Percentiles rank a stretch among this genome's conserved stretches.
These are phyloP conservation scores for Arthrobotrys entomopaga DNA, from an alignment of 2,329 filamentous ascomycete genomes.

Conservation along the genomic window DNA sequence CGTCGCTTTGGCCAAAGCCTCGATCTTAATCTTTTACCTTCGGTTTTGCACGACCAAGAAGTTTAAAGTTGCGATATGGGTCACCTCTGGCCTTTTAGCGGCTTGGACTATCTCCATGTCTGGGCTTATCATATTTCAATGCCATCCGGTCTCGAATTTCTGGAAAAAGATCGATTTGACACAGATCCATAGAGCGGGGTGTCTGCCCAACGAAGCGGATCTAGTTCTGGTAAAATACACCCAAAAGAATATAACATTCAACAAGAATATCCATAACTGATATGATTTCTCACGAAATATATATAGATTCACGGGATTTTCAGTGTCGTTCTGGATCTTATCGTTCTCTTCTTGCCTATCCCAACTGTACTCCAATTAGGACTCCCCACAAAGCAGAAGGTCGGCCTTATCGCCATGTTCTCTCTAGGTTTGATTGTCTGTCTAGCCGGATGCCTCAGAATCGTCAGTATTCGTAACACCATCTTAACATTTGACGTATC, in stretches of 20 bases:
- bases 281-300: neutral
- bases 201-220: constrained; percentile 46
- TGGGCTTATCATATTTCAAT: constrained; percentile 53
- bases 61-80: constrained; percentile 47
- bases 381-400: constrained; percentile 49
- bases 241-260: neutral
- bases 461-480: constrained; percentile 44
- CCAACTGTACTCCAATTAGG: constrained; percentile 39
- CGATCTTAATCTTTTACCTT: constrained; percentile 52
- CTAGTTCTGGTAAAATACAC: constrained; percentile 39
- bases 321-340: constrained; percentile 45
- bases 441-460: constrained; percentile 48
- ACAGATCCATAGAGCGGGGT: constrained; percentile 24
- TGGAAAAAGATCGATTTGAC: constrained; percentile 50
- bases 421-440: constrained; percentile 50
- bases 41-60: constrained; percentile 49
- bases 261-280: neutral
- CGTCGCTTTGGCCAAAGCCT: constrained; percentile 47
- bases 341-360: constrained; percentile 47
- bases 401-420: constrained; percentile 54
- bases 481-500: constrained; percentile 48
- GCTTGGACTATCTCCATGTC: constrained; percentile 47
- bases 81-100: constrained; percentile 32
- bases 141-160: constrained; percentile 45
- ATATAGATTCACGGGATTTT: constrained; percentile 45